Conservation (phyloP, 495 filamentous ascomycete species). For the Elasticomyces elasticus region DNA sequence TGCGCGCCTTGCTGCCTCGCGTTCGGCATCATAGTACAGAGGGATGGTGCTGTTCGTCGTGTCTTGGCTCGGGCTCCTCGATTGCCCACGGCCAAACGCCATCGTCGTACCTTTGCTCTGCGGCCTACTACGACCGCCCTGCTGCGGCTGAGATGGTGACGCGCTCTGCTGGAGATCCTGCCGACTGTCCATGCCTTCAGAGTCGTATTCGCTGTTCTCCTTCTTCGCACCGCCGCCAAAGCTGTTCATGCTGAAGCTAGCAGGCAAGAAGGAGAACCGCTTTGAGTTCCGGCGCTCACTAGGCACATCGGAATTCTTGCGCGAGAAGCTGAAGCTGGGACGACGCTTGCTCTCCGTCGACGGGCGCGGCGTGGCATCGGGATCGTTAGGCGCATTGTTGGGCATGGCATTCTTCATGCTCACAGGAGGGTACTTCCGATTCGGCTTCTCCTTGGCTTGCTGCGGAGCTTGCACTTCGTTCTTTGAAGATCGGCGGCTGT, state of each 20-base stretch:
- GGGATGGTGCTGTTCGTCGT: slow-evolving; percentile 32
- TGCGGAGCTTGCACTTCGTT: slow-evolving; percentile 8
- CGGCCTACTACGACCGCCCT: slow-evolving; percentile 7
- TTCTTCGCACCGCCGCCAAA: slow-evolving; percentile 25
- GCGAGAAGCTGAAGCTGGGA: slow-evolving; percentile 60
- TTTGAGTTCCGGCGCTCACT: slow-evolving; percentile 39
- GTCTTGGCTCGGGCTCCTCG: slow-evolving; percentile 31
- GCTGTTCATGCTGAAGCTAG: slow-evolving; percentile 57
- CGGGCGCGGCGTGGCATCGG: slow-evolving; percentile 53
- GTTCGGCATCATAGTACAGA: slow-evolving; percentile 27
- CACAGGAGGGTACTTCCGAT: slow-evolving; percentile 23
- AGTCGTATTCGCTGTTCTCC: slow-evolving; percentile 27
- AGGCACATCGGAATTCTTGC: slow-evolving; percentile 48
- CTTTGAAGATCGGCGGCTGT: slow-evolving; percentile 57
- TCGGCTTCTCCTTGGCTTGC: slow-evolving; percentile 34
- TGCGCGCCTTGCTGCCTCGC: slow-evolving; percentile 15
- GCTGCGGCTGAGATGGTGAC: neutral
- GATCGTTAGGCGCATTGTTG: slow-evolving; percentile 49
- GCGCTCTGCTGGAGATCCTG: slow-evolving; percentile 32
- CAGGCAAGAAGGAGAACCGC: slow-evolving; percentile 66
- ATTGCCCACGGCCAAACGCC: slow-evolving; percentile 29
- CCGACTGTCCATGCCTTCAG: slow-evolving; percentile 20
- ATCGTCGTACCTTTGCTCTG: slow-evolving; percentile 17
- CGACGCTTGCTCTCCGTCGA: slow-evolving; percentile 78
- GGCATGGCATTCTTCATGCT: slow-evolving; percentile 43